These are phyloP conservation scores for Trichoderma guizhouense DNA, from an alignment of 2,329 filamentous ascomycete genomes.

Conservation along the genomic window DNA sequence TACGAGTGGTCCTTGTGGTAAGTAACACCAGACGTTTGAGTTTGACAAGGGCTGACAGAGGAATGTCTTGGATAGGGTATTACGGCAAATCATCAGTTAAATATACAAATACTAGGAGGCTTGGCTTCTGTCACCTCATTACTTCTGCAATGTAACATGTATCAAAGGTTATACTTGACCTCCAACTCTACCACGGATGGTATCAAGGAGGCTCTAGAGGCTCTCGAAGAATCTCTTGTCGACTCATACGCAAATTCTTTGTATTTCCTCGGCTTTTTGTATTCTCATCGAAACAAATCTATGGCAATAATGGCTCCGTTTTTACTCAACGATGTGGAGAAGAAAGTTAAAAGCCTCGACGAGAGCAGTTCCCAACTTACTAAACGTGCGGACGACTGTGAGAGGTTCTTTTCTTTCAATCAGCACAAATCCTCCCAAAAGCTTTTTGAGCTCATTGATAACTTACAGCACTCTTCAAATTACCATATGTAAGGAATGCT, in stretches of 20 bases:
- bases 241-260: neutral
- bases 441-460: neutral
- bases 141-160: neutral
- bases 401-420: neutral
- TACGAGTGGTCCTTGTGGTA: neutral
- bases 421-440: neutral
- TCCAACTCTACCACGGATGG: neutral
- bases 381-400: neutral
- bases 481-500: too few species aligned
- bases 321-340: neutral
- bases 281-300: neutral
- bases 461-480: neutral
- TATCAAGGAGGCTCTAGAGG: neutral
- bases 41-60: neutral
- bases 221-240: neutral
- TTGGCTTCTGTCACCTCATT: neutral
- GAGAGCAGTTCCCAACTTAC: neutral
- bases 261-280: neutral
- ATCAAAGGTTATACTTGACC: neutral
- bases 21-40: neutral
- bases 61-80: neutral
- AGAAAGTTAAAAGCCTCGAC: neutral
- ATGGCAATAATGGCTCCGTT: neutral
- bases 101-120: neutral
- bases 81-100: neutral